A percentile compares a stretch with the other conserved stretches of the same genome.
phyloP scores from a whole-genome alignment of 805 yeast species.

The Pachysolen tannophilus region DNA sequence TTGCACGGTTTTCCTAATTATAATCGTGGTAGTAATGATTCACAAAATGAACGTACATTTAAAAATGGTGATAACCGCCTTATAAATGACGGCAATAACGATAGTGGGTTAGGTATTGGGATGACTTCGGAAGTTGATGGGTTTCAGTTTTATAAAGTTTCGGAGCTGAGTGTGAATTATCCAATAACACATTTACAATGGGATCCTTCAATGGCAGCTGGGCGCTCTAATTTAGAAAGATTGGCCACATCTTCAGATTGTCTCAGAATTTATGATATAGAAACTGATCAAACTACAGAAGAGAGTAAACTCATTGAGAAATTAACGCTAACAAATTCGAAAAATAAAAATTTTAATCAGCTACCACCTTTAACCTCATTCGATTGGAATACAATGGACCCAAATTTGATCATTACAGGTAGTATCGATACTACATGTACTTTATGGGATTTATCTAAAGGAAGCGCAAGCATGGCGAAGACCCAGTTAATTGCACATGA shows the following conservation, averaged over 20 bases:
- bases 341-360: constrained; percentile 37
- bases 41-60: constrained; percentile 24
- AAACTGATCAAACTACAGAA: constrained; percentile 8
- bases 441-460: constrained; percentile 76
- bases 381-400: constrained; percentile 80
- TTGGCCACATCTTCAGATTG: constrained; percentile 70
- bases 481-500: constrained; percentile 97
- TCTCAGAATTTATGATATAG: constrained; percentile 39
- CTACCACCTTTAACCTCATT: constrained; percentile 89
- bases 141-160: constrained; percentile 34
- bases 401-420: constrained; percentile 68
- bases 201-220: constrained; percentile 44
- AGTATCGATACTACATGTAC: constrained; percentile 97
- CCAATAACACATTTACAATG: constrained; percentile 71
- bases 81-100: constrained; percentile 15
- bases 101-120: constrained; percentile 9
- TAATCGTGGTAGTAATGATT: constrained; percentile 11
- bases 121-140: constrained; percentile 17
- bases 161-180: constrained; percentile 49
- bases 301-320: constrained; percentile 26
- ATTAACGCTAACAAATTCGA: constrained; percentile 31
- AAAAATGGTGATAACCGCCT: constrained; percentile 17
- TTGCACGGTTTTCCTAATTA: constrained; percentile 25
- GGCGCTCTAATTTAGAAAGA: constrained; percentile 25
- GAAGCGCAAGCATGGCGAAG: constrained; percentile 52